These are phyloP conservation scores for Penicillium expansum DNA, from an alignment of 2,329 filamentous ascomycete species.

Conservation along the genomic window DNA sequence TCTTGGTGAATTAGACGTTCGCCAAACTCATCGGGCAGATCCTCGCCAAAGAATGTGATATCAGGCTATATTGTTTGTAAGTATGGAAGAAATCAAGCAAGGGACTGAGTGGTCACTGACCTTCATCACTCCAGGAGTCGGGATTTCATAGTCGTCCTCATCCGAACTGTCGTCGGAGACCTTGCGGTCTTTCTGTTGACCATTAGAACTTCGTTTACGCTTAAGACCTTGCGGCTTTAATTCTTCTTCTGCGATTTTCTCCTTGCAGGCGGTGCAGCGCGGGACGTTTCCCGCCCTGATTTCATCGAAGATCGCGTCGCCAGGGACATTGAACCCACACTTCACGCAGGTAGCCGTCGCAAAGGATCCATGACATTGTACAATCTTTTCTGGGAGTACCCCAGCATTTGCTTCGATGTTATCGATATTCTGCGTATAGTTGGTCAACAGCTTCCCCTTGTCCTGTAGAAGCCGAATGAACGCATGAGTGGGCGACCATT, in stretches of 20 bases:
- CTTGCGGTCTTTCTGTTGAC: slow-evolving; percentile 52
- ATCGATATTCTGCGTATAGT: slow-evolving; percentile 99
- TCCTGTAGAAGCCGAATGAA: slow-evolving; percentile 90
- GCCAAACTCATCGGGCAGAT: slow-evolving; percentile 79
- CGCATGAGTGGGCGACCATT: slow-evolving; percentile 86
- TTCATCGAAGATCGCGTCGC: slow-evolving; percentile 74
- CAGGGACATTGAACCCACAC: slow-evolving; percentile 70
- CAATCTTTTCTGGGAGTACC: slow-evolving; percentile 73
- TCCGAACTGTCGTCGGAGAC: slow-evolving; percentile 56
- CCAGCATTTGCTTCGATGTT: slow-evolving; percentile 88
- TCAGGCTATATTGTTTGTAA: slow-evolving; percentile 60
- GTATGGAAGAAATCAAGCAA: not conserved
- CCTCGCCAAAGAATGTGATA: slow-evolving; percentile 96
- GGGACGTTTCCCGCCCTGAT: slow-evolving; percentile 75
- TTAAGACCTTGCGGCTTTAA: slow-evolving; percentile 50
- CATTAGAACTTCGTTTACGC: slow-evolving; percentile 53
- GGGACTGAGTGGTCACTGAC: slow-evolving; percentile 23
- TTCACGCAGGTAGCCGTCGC: slow-evolving; percentile 85
- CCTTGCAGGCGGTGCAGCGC: slow-evolving; percentile 68
- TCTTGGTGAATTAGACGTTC: slow-evolving; percentile 78
- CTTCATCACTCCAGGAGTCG: slow-evolving; percentile 77
- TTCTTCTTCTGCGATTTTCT: slow-evolving; percentile 47
- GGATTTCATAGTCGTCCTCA: slow-evolving; percentile 62
- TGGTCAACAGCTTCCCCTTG: slow-evolving; percentile 84
- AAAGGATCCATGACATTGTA: slow-evolving; percentile 96